phyloP scores from a whole-genome alignment of 1,284 basidiomycete species.

The Ustilago trichophora region DNA sequence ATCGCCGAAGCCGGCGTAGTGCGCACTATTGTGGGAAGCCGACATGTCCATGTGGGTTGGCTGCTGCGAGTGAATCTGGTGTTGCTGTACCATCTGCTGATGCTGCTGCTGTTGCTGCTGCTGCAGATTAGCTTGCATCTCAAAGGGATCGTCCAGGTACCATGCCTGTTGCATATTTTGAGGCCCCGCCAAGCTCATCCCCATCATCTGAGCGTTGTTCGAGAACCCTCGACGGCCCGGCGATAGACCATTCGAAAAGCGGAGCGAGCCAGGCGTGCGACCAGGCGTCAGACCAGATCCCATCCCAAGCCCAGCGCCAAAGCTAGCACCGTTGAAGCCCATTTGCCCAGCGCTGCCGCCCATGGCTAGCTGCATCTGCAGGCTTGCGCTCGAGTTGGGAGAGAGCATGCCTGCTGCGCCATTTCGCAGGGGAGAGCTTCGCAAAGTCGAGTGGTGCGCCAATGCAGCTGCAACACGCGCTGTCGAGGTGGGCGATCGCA shows the following conservation, averaged over 20 bases:
- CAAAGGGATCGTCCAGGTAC: constrained; percentile 44
- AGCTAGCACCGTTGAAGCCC: constrained; percentile 24
- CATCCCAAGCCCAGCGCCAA: constrained; percentile 41
- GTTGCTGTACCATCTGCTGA: constrained; percentile 28
- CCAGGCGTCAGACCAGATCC: constrained; percentile 37
- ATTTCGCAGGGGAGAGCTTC: constrained; percentile 41
- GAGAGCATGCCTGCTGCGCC: constrained; percentile 37
- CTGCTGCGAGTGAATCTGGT: constrained; percentile 15
- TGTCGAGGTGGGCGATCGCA: constrained; percentile 40
- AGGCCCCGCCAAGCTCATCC: constrained; percentile 29
- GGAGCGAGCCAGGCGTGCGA: constrained; percentile 33
- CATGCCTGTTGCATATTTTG: constrained; percentile 24
- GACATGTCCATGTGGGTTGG: constrained; percentile 6
- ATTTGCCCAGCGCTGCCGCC: constrained; percentile 23
- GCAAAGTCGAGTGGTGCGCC: constrained; percentile 37
- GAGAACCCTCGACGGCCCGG: constrained; percentile 32
- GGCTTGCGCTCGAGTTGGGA: constrained; percentile 34
- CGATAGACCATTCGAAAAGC: constrained; percentile 38
- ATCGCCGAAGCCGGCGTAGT: constrained; percentile 20
- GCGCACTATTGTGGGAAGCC: neutral
- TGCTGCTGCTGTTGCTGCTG: constrained; percentile 29
- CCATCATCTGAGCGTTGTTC: constrained; percentile 24
- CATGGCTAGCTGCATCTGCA: constrained; percentile 51
- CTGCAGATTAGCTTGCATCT: constrained; percentile 40
- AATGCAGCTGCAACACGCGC: constrained; percentile 36